phyloP scores from a whole-genome alignment of 106 monocot species.

The Dioscorea dumetorum region DNA sequence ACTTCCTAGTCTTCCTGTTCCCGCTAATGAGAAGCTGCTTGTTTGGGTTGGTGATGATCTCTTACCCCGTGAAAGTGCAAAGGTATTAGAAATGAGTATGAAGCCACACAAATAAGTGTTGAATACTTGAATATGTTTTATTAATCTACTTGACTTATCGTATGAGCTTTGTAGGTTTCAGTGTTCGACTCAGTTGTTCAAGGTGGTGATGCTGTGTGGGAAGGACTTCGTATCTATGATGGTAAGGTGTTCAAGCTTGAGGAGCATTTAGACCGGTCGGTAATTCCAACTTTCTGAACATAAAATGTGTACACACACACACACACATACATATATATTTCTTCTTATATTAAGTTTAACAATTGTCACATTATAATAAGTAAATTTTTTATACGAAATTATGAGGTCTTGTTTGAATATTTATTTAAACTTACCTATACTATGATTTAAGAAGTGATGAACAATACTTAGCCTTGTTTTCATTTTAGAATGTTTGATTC shows the following conservation, averaged over 20 bases:
- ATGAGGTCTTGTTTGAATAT: no score
- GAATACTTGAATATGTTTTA: no score
- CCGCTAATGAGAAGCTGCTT: slow-evolving; percentile 80
- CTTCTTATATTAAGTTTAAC: no score
- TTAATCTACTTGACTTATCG: not conserved
- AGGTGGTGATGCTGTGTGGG: slow-evolving; percentile 99
- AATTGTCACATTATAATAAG: no score
- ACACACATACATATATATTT: no score
- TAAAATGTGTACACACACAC: no score
- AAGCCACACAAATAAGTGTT: not conserved
- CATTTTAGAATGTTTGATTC: slow-evolving; percentile 72
- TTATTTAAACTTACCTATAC: no score
- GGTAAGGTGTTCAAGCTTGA: slow-evolving; percentile 90
- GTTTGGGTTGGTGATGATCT: slow-evolving; percentile 92
- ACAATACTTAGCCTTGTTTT: slow-evolving; percentile 3
- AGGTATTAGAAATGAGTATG: slow-evolving; percentile 35
- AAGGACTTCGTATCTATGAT: slow-evolving; percentile 81
- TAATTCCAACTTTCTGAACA: not conserved
- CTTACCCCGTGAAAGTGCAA: slow-evolving; percentile 74
- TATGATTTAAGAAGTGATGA: no score
- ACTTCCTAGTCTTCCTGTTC: slow-evolving; percentile 67
- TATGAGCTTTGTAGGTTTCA: slow-evolving; percentile 59
- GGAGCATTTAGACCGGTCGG: slow-evolving; percentile 85
- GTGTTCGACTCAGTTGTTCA: slow-evolving; percentile 98
- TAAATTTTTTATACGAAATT: no score